phyloP scores from a whole-genome alignment of 306 rosid genomes.

The Rubus parviflorus region DNA sequence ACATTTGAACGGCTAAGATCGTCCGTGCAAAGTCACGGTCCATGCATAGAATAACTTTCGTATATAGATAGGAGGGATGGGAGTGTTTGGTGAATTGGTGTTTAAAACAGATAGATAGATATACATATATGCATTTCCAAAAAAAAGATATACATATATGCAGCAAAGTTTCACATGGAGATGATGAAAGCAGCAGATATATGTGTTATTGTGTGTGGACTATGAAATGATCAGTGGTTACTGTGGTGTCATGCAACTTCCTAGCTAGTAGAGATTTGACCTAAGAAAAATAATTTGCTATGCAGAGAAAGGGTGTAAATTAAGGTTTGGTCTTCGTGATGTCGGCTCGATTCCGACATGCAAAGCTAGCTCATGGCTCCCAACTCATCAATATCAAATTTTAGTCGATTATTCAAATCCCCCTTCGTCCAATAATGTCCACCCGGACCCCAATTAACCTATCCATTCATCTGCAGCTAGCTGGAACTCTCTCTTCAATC shows the following conservation, averaged over 20 bases:
- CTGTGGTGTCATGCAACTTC: slow-evolving; percentile 20
- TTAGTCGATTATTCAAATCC: background rate
- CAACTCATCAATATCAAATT: background rate
- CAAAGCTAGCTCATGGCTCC: slow-evolving; percentile 19
- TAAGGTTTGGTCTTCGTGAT: slow-evolving; percentile 15
- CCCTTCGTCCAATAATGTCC: background rate
- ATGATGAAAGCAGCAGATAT: slow-evolving; percentile 19
- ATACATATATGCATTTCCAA: background rate
- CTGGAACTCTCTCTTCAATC: background rate
- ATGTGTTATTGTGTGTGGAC: slow-evolving; percentile 11
- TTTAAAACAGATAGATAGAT: background rate
- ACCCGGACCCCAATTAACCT: background rate
- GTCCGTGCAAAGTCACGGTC: too few relatives aligned
- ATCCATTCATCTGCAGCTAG: background rate
- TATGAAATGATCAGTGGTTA: background rate
- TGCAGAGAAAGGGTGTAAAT: slow-evolving; percentile 5
- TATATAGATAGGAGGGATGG: background rate
- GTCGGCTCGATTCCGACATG: slow-evolving; percentile 47
- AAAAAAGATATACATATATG: background rate
- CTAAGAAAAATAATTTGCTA: background rate
- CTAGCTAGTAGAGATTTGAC: slow-evolving; percentile 1
- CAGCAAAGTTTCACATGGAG: slow-evolving; percentile 22
- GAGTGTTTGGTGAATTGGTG: background rate
- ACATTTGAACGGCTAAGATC: too few relatives aligned
- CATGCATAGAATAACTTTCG: too few relatives aligned